These are phyloP conservation scores for Iberis pinnata DNA, from an alignment of 345 rosid genomes.

Conservation along the genomic window DNA sequence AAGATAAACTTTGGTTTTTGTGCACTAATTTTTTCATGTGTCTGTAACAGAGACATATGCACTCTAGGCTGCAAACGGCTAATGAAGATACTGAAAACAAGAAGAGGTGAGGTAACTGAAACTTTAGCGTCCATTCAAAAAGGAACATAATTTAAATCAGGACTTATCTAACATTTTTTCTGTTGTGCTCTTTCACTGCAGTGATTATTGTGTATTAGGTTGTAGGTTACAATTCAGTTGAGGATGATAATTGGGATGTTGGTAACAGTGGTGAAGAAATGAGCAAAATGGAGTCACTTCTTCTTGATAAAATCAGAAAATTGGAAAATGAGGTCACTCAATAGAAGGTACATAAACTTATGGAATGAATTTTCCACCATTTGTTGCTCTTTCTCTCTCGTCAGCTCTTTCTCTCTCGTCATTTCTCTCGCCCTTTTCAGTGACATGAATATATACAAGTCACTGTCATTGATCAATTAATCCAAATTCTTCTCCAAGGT, in stretches of 20 bases:
- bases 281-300: slow-evolving; percentile 99
- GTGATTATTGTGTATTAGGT: slow-evolving; percentile 57
- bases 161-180: slow-evolving; percentile 5
- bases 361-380: slow-evolving; percentile 4
- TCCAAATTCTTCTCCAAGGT: slow-evolving; percentile 46
- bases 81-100: slow-evolving; percentile 69
- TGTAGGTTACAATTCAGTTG: slow-evolving; percentile 92
- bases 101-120: slow-evolving; percentile 49
- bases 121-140: no score
- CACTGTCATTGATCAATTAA: slow-evolving; percentile 7
- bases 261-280: slow-evolving; percentile 91
- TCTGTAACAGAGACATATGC: slow-evolving; percentile 62
- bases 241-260: slow-evolving; percentile 98
- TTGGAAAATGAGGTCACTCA: slow-evolving; percentile 97
- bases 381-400: no score
- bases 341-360: slow-evolving; percentile 49
- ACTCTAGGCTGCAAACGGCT: slow-evolving; percentile 80
- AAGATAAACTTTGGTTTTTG: not conserved
- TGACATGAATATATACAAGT: not conserved
- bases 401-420: slow-evolving; percentile 8
- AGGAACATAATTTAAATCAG: slow-evolving; percentile 4
- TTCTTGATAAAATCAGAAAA: slow-evolving; percentile 92
- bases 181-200: slow-evolving; percentile 32
- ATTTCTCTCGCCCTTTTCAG: slow-evolving; percentile 1
- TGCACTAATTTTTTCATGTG: slow-evolving; percentile 15